Conservation (phyloP, 2,329 filamentous ascomycete species). For the Seiridium unicorne region DNA sequence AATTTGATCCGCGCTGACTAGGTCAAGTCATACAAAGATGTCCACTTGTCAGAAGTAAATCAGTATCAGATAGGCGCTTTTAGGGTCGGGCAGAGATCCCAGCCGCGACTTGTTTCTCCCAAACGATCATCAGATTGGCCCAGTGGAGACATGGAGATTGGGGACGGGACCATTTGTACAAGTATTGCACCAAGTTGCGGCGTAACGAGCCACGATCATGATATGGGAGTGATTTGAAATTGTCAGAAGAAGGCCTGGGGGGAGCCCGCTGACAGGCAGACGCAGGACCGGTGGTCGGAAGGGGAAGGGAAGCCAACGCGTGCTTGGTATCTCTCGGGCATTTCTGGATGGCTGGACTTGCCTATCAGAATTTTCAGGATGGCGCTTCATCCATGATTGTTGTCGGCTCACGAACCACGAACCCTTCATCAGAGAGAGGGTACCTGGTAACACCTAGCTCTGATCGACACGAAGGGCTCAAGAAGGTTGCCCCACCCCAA, state of each 20-base stretch:
- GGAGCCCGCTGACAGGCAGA: neutral
- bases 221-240: neutral
- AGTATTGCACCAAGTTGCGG: neutral
- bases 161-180: neutral
- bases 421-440: neutral
- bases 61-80: neutral
- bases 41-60: constrained; percentile 6
- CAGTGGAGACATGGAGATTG: constrained; percentile 3
- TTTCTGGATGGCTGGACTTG: neutral
- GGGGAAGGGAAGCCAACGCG: neutral
- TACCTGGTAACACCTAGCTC: constrained; percentile 1
- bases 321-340: neutral
- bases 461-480: constrained; percentile 19
- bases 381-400: neutral
- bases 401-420: neutral
- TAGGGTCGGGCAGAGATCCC: neutral
- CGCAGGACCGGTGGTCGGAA: neutral
- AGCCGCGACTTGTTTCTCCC: neutral
- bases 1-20: neutral
- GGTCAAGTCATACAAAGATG: neutral
- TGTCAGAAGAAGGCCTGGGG: neutral
- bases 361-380: constrained; percentile 10
- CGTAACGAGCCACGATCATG: neutral
- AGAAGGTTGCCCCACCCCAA: constrained; percentile 16
- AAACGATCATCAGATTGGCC: constrained; percentile 1